These are phyloP conservation scores for Thielaviopsis cerberus DNA, from an alignment of 2,329 filamentous ascomycete genomes.

Conservation along the genomic window DNA sequence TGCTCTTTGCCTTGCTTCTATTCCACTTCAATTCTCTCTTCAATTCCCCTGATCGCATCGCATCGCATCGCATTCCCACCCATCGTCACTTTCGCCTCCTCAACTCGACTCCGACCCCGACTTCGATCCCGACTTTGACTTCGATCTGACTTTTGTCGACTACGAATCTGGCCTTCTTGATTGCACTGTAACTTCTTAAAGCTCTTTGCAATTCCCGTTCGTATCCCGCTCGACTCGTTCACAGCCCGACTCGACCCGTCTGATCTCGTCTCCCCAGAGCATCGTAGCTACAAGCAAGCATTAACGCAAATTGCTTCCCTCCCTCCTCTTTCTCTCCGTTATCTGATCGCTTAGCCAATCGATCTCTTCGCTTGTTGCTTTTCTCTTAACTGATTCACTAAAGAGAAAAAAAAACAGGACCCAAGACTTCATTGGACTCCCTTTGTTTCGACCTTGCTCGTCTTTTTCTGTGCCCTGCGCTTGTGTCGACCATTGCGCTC, in stretches of 20 bases:
- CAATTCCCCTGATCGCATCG: slow-evolving; percentile 16
- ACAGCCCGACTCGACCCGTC: neutral
- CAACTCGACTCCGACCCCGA: neutral
- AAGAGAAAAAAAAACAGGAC: neutral
- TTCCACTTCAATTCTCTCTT: slow-evolving; percentile 19
- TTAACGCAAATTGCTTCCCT: slow-evolving; percentile 9
- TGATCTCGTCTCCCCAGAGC: neutral
- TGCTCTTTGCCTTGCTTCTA: slow-evolving; percentile 15
- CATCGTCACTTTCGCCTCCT: neutral
- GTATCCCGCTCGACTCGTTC: neutral
- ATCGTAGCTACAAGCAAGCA: neutral
- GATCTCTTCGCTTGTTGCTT: neutral
- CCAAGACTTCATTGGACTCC: neutral
- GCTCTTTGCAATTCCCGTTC: neutral
- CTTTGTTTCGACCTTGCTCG: slow-evolving; percentile 13
- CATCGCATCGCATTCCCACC: neutral
- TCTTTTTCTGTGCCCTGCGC: slow-evolving; percentile 2
- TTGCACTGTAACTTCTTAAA: neutral
- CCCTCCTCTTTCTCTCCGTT: slow-evolving; percentile 11
- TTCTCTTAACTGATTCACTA: neutral
- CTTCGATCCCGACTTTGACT: neutral
- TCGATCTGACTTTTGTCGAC: neutral
- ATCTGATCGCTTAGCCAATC: neutral
- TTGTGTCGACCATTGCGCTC: neutral
- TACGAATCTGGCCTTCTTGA: neutral